A percentile compares a stretch with the other conserved stretches of the same genome.
Evolutionary conservation across 345 rosid species (phyloP).

Genomic region (Diplotaxis tenuifolia): DNA sequence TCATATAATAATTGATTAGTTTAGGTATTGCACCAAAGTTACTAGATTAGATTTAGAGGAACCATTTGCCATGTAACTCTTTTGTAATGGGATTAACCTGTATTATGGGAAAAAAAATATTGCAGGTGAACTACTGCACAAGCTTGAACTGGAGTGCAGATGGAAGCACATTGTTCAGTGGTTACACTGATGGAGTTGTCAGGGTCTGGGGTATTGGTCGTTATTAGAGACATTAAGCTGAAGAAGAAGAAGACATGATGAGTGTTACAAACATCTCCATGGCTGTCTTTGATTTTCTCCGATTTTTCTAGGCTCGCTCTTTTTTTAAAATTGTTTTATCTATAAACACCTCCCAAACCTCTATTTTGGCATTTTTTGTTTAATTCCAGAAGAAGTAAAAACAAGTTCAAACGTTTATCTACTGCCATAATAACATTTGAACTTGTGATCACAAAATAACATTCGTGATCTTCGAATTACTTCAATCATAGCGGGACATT

Average conservation of each 20-base stretch:
- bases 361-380: not conserved
- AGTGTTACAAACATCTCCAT: not conserved
- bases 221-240: not conserved
- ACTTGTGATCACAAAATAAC: too few relatives aligned
- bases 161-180: not conserved
- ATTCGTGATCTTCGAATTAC: too few relatives aligned
- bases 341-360: not conserved
- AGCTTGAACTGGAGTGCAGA: constrained; percentile 3
- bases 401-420: too few relatives aligned
- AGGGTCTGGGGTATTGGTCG: not conserved
- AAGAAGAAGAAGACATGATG: not conserved
- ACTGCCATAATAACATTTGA: too few relatives aligned
- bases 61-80: not conserved
- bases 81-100: too few relatives aligned
- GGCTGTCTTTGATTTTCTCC: not conserved
- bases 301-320: not conserved
- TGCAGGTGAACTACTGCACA: not conserved
- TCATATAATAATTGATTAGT: too few relatives aligned
- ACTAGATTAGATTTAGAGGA: too few relatives aligned
- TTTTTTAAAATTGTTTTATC: not conserved
- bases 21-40: too few relatives aligned
- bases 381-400: not conserved
- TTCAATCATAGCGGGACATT: too few relatives aligned
- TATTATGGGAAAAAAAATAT: not conserved
- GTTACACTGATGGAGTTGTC: constrained; percentile 2